Base-by-base conservation (phyloP, 2,329 filamentous ascomycete species). In the Atkinsonella texensis region DNA sequence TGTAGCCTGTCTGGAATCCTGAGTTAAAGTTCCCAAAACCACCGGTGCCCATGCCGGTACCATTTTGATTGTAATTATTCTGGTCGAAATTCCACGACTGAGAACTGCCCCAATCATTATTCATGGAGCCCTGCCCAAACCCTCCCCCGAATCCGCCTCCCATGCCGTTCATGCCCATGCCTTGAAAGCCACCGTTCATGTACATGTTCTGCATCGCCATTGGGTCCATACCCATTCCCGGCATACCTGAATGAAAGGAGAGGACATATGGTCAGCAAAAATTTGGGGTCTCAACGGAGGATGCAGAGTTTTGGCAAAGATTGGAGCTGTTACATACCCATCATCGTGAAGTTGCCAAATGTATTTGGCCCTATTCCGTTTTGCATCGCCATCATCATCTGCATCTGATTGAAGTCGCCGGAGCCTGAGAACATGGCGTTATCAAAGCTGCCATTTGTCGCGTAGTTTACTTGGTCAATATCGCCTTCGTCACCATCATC, bases 51-150 rank as follows among this genome's bases (percentile, higher is more conserved):
- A 87, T 87, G 77, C 82, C 81, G 78, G 80, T 79, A 80, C 81
- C 82, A 86, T 81, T 88, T 85, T 84, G 74, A 83, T 82, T 89
- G 83, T 81, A 88, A 85, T 87, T 89, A 87, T 87, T 84, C 84
- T 85, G 84, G 77, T 81, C 80, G 77, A 81, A 80, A 83, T 84
- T 86, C 85, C 84, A 89, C 77, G 83, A 81, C 74, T 87, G 83
- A 73, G 85, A 84, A 75, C 78, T 78, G 76, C 84, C 86, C 84
- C 84, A 88, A 75, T 83, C 84, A 80, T 83, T 84, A 79, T 83
- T 81, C 79, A 84, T 83, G 77, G 82, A 79, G 68, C 81, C 79
- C 65, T 71, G 67, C 65, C 69, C 71, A 65, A 65, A 76, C 67
- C 79, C 77, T 70, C 80, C 80, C 72, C 80, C 79, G 71, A 81